Evolutionary conservation across 306 rosid genomes (phyloP).

Genomic region (Pyrus bretschneideri): DNA sequence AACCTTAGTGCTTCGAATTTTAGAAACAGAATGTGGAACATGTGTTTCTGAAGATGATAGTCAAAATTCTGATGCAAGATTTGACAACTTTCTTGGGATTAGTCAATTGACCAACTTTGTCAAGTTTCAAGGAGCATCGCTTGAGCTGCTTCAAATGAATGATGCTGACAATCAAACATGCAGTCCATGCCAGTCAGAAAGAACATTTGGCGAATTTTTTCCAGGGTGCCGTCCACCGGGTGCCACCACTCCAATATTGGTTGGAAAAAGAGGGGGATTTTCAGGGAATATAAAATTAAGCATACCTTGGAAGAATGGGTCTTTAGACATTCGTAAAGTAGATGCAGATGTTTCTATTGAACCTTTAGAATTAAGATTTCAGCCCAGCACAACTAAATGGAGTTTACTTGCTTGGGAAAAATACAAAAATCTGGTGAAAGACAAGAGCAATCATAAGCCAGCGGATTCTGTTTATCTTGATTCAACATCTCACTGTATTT

Average conservation of each 20-base stretch:
- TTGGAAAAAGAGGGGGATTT: constrained; percentile 74
- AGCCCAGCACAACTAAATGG: constrained; percentile 75
- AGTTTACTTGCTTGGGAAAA: constrained; percentile 55
- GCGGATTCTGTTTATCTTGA: constrained; percentile 34
- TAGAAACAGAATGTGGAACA: constrained; percentile 76
- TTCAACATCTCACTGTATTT: constrained; percentile 27
- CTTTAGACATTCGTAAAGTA: constrained; percentile 72
- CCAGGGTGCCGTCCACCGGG: constrained; percentile 27
- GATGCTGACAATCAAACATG: constrained; percentile 20
- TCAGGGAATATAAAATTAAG: constrained; percentile 75
- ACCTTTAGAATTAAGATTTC: constrained; percentile 63
- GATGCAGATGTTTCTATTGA: constrained; percentile 78
- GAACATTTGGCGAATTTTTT: constrained; percentile 31
- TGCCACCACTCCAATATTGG: constrained; percentile 51
- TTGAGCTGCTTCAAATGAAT: constrained; percentile 70
- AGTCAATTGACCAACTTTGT: constrained; percentile 70
- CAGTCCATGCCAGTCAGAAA: constrained; percentile 23
- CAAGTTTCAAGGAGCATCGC: constrained; percentile 67
- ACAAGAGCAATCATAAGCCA: constrained; percentile 22
- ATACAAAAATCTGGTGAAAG: constrained; percentile 41
- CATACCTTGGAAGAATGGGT: constrained; percentile 94
- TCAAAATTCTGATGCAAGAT: constrained; percentile 34
- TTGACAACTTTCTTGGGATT: constrained; percentile 69
- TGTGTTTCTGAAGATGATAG: constrained; percentile 67
- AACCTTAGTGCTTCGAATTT: constrained; percentile 66